Conservation (phyloP, 2,329 filamentous ascomycete species). For the Knoxdaviesia capensis region DNA sequence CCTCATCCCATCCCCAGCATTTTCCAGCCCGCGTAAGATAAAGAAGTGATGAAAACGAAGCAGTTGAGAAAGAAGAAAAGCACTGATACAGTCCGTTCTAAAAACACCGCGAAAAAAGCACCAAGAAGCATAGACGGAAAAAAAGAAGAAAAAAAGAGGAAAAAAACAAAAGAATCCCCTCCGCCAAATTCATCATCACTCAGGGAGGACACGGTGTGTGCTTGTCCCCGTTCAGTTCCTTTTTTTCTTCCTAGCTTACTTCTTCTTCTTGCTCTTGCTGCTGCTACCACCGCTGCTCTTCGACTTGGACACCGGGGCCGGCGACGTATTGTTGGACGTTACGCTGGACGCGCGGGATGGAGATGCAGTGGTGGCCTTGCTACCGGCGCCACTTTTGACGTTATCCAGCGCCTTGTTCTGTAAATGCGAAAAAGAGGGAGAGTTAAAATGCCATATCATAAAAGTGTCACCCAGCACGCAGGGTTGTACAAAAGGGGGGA, state of each 20-base stretch:
- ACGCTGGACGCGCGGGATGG: conserved; percentile 81
- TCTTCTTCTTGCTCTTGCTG: conserved; percentile 24
- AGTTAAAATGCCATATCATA: not conserved
- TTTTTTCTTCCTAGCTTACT: no score
- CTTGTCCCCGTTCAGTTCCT: no score
- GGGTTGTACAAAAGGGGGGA: not conserved
- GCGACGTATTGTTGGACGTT: conserved; percentile 27
- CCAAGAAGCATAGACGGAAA: not conserved
- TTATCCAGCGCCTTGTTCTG: conserved; percentile 90
- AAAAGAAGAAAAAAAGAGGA: not conserved
- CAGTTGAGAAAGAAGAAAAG: no score
- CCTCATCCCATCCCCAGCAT: no score
- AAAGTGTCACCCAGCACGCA: not conserved
- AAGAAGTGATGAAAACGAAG: not conserved
- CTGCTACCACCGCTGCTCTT: conserved; percentile 19
- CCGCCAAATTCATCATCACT: no score
- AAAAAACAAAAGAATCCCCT: not conserved
- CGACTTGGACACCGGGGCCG: conserved; percentile 14
- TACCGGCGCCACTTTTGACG: conserved; percentile 46
- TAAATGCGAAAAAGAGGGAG: not conserved
- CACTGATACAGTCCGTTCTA: not conserved
- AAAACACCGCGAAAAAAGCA: not conserved
- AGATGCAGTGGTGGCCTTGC: conserved; percentile 55
- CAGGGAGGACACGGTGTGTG: no score
- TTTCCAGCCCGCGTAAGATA: not conserved